Base-by-base conservation (phyloP, 768 basidiomycete species). In the Tricholoma flavovirens region DNA sequence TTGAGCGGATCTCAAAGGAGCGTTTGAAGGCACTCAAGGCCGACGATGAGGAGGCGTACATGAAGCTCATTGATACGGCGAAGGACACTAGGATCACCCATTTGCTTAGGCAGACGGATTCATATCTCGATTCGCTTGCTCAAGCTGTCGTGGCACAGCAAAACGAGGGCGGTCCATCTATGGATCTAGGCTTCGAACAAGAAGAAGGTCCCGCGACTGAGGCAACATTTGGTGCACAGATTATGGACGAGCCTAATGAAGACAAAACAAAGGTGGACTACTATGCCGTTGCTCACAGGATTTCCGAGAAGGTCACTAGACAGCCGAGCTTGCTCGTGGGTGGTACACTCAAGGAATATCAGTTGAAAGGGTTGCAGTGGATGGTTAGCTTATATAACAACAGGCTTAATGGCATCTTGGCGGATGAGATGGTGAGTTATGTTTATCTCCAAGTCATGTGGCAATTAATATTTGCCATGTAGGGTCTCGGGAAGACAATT, bases 51-150 rank as follows among this genome's bases (percentile, higher is more conserved):
- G 97, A 98, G 73, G 95, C 93, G n/a, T 99, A 99, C 72, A 88
- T 98, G 83, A 94, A 94, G 68, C 88, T 99, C 65, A 92, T 99
- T 65, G 97, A 98, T 70, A 97, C 95, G 15, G 96, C 96, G 56
- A 99, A 99, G 71, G 97, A 99, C 66, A 98, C 96, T 9, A 89
- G 97, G 72, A 98, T 99, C 73, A 97, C 95, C 0, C 97, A 98
- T 72, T 77, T 98, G 24, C 77, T 99, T 55, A 80, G 88, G 45
- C 96, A 98, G 74, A 99, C 97, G 8, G 96, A 99, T 64, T 64
- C 85, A 0, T 99, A 93, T 73, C 86, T 99, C 63, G 96, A 98
- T 67, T 93, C 91, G 7, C 84, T 99, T 22, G 91, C 96, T 1
- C 89, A 93, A 56, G 94, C 95, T 30, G 95, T 99, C 57, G 81